These are phyloP conservation scores for Rhizopogon salebrosus DNA, from an alignment of 768 basidiomycete genomes.

Conservation along the genomic window DNA sequence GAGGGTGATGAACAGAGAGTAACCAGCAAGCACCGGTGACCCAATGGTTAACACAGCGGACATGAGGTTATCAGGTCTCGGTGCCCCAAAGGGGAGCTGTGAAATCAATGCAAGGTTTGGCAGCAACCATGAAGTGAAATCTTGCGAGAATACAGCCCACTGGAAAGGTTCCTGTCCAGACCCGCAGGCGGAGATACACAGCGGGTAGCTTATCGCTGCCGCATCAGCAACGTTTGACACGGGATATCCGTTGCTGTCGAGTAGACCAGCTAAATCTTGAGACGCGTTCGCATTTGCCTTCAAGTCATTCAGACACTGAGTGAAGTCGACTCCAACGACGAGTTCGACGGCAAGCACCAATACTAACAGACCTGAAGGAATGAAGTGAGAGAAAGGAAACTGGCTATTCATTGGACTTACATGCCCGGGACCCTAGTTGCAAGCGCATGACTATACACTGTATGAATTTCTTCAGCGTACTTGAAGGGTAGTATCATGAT, in stretches of 20 bases:
- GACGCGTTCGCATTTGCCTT: neutral
- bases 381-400: too few species aligned
- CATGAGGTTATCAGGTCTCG: conserved; percentile 35
- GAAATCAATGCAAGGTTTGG: conserved; percentile 45
- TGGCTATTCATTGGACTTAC: too few species aligned
- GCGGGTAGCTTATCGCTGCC: conserved; percentile 5
- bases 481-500: too few species aligned
- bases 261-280: neutral
- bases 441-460: too few species aligned
- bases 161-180: conserved; percentile 4
- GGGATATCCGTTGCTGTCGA: neutral
- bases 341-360: too few species aligned
- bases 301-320: conserved; percentile 8
- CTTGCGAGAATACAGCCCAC: conserved; percentile 22
- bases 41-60: conserved; percentile 39
- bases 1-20: conserved; percentile 40
- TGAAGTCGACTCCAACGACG: neutral
- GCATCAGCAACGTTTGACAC: neutral
- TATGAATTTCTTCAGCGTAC: too few species aligned
- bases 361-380: too few species aligned
- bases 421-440: too few species aligned
- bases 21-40: conserved; percentile 39
- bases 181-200: conserved; percentile 11
- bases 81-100: conserved; percentile 42
- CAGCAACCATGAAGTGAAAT: conserved; percentile 40